Base-by-base conservation (phyloP, 2,329 filamentous ascomycete genomes). In the Aspergillus costaricaensis region DNA sequence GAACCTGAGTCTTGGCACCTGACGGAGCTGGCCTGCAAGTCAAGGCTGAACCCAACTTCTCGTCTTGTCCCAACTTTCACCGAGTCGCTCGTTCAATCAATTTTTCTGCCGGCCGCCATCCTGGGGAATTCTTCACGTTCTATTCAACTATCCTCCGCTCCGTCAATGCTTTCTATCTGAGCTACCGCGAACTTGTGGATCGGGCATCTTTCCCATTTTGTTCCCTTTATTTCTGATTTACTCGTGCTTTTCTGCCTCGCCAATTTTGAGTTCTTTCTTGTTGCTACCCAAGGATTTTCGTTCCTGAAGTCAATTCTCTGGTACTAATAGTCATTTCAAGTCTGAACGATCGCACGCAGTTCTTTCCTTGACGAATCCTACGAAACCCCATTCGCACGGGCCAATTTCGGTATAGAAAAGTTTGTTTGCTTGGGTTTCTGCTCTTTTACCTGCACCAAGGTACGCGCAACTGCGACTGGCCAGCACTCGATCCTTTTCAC, bases 301-400 rank as follows among this genome's bases (percentile, higher is more conserved):
- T 12, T 7, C 36, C 5, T 21, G 3, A 41, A 36, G 23, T 4
- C 19, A n/a, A 19, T 15, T 25, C 6, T 8, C 17, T 32, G 47
- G 43, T 57, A 50, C 60, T 50, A 61, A 67, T 62, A 66, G 65
- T 74, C 67, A 60, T 72, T 68, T 68, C 70, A 69, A 69, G 65
- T 68, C 65, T 65, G 68, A 65, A 72, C 68, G 72, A 73, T 70
- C 67, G 67, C 58, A 73, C 70, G 66, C 69, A 64, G 64, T 70
- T 75, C 73, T 73, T 66, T 77, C 70, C 66, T 76, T 77, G 68
- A 77, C 76, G 73, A 77, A 70, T 73, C 71, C 67, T 65, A 77
- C 76, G 74, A 76, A 74, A 60, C 73, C 69, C 59, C 65, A 72
- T 65, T 74, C 69, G 68, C 69, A 67, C 72, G 70, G 68, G 68